These are phyloP conservation scores for Cercophora newfieldiana DNA, from an alignment of 495 filamentous ascomycete species.

Conservation along the genomic window DNA sequence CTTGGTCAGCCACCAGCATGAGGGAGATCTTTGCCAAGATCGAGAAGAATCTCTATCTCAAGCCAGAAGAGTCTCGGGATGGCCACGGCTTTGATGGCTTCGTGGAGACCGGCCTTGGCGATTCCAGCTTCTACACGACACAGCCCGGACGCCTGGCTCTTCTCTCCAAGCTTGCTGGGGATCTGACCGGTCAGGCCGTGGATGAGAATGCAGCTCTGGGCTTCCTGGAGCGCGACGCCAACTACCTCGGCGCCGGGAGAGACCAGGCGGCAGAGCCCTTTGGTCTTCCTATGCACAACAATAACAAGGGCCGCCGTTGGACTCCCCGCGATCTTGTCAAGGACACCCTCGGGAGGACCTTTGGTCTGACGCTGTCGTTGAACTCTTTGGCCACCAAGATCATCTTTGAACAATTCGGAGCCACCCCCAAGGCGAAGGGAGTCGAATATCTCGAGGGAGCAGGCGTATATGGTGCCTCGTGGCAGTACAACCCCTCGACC, in stretches of 20 bases:
- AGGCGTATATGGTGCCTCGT: constrained; percentile 37
- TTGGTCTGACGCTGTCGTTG: constrained; percentile 22
- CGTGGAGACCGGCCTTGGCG: constrained; percentile 22
- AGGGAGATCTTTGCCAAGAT: constrained; percentile 36
- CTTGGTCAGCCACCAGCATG: constrained; percentile 36
- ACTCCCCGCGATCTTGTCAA: constrained; percentile 39
- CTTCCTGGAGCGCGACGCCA: constrained; percentile 23
- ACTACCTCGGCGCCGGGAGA: constrained; percentile 11
- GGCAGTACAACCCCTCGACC: constrained; percentile 31
- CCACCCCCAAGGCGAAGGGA: constrained; percentile 27
- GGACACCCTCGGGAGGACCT: constrained; percentile 27
- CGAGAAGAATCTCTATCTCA: constrained; percentile 40
- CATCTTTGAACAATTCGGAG: constrained; percentile 21
- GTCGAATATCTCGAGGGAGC: constrained; percentile 39
- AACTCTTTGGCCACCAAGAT: constrained; percentile 39
- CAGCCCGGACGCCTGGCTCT: constrained; percentile 36
- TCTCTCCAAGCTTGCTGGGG: constrained; percentile 37
- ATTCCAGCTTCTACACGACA: constrained; percentile 39
- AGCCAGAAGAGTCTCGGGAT: constrained; percentile 19
- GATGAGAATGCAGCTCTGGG: constrained; percentile 3
- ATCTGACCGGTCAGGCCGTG: constrained; percentile 18
- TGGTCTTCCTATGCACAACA: constrained; percentile 15
- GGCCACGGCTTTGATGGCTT: constrained; percentile 43
- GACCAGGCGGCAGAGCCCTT: constrained; percentile 13
- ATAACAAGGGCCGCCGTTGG: constrained; percentile 24